Conservation (phyloP, 257 asterid genomes). For the Henckelia pumila region DNA sequence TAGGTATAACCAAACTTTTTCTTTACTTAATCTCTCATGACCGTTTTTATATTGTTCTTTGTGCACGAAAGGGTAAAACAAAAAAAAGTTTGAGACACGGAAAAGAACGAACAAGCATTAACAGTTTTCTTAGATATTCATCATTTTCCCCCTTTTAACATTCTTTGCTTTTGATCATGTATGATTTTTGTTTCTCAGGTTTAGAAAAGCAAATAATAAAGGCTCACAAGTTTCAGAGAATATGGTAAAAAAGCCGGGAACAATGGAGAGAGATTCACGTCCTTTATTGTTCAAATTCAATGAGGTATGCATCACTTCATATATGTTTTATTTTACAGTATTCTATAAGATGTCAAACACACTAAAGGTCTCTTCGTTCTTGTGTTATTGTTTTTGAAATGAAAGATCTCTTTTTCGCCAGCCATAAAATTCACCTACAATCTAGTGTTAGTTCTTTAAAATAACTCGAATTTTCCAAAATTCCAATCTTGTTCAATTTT, state of each 20-base stretch:
- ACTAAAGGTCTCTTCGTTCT: background rate
- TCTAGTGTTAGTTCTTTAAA: background rate
- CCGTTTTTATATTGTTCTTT: conserved; percentile 17
- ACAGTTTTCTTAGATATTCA: background rate
- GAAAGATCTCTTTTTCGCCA: background rate
- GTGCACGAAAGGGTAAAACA: conserved; percentile 9
- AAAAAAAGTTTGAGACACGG: conserved; percentile 3
- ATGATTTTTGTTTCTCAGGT: conserved; percentile 38
- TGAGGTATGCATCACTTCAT: conserved; percentile 53
- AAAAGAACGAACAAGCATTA: conserved; percentile 4
- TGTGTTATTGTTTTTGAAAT: background rate
- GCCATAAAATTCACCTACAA: background rate
- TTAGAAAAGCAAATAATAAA: conserved; percentile 46
- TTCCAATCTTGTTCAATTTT: no score
- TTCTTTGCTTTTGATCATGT: background rate
- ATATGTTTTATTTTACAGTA: background rate
- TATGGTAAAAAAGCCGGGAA: conserved; percentile 35
- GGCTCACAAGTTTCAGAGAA: conserved; percentile 36
- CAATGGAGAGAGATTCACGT: conserved; percentile 61
- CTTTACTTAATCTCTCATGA: conserved; percentile 17
- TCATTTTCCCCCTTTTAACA: background rate
- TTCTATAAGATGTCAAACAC: background rate
- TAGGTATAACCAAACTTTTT: conserved; percentile 43
- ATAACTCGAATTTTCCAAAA: background rate
- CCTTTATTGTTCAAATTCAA: conserved; percentile 78